Evolutionary conservation across 2,329 filamentous ascomycete species (phyloP).

Genomic region (Aspergillus sp.): DNA sequence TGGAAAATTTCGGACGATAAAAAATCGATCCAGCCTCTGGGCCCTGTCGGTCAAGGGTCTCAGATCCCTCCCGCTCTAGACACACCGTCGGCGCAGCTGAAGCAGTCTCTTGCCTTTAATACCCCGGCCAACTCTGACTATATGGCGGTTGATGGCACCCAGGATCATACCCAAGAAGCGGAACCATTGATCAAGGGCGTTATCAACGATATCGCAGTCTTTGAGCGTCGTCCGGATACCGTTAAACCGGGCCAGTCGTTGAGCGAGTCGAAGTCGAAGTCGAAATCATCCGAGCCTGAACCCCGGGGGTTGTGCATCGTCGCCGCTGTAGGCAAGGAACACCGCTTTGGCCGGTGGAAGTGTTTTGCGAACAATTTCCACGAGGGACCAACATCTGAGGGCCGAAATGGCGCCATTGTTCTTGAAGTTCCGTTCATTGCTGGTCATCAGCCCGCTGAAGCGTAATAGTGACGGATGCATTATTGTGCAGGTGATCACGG

Average conservation of each 20-base stretch:
- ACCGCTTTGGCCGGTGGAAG: conserved; percentile 81
- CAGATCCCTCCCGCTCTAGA: conserved; percentile 16
- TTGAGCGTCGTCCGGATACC: conserved; percentile 65
- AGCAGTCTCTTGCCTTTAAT: conserved; percentile 30
- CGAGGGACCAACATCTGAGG: conserved; percentile 39
- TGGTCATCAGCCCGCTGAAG: conserved; percentile 2
- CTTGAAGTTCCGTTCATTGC: conserved; percentile 68
- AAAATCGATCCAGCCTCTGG: conserved; percentile 69
- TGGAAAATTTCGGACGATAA: conserved; percentile 87
- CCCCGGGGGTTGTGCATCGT: conserved; percentile 71
- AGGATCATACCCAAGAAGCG: conserved; percentile 15
- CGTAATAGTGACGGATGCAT: background rate
- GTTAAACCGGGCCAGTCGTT: conserved; percentile 19
- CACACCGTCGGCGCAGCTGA: conserved; percentile 33
- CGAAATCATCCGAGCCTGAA: conserved; percentile 39
- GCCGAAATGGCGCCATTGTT: conserved; percentile 79
- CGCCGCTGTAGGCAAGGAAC: conserved; percentile 82
- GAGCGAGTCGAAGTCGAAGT: conserved; percentile 19
- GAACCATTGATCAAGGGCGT: conserved; percentile 63
- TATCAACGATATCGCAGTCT: conserved; percentile 83
- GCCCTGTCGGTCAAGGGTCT: conserved; percentile 55
- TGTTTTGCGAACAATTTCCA: conserved; percentile 38
- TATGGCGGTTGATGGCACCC: conserved; percentile 19
- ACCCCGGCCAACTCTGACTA: conserved; percentile 25
- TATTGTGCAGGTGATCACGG: conserved; percentile 2